Conservation (phyloP, 2,329 filamentous ascomycete species). For the Iodosphaeria phyllophila region DNA sequence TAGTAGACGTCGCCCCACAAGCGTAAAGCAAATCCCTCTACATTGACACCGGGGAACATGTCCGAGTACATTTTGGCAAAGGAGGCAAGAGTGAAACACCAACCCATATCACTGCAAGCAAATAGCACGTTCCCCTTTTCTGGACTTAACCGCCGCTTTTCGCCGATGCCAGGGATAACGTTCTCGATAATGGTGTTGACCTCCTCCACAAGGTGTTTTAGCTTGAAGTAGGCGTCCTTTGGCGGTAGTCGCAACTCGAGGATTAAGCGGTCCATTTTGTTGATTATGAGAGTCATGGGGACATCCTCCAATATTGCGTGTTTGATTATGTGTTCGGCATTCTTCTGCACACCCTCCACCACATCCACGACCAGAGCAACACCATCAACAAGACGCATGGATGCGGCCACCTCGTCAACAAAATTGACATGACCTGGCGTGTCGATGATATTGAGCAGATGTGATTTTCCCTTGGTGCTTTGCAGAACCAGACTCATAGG, state of each 20-base stretch:
- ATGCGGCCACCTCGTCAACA: slow-evolving; percentile 85
- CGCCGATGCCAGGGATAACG: slow-evolving; percentile 63
- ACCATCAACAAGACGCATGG: slow-evolving; percentile 74
- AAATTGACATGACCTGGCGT: slow-evolving; percentile 98
- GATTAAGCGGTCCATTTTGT: slow-evolving; percentile 94
- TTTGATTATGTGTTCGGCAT: slow-evolving; percentile 93
- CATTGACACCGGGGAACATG: slow-evolving; percentile 65
- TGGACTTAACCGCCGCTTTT: slow-evolving; percentile 66
- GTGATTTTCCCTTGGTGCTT: slow-evolving; percentile 80
- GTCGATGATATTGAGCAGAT: slow-evolving; percentile 86
- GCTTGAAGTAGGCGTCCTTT: slow-evolving; percentile 93
- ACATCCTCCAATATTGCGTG: slow-evolving; percentile 82
- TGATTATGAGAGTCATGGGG: slow-evolving; percentile 77
- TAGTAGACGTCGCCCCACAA: slow-evolving; percentile 97
- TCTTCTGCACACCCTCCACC: slow-evolving; percentile 96
- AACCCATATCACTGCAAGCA: slow-evolving; percentile 80
- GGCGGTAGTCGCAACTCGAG: slow-evolving; percentile 87
- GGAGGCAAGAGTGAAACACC: slow-evolving; percentile 88
- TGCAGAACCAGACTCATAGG: slow-evolving; percentile 90
- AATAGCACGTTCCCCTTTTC: slow-evolving; percentile 98
- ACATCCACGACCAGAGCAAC: slow-evolving; percentile 89
- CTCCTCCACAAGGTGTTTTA: slow-evolving; percentile 96
- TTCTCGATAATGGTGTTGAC: slow-evolving; percentile 93
- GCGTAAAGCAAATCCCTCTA: slow-evolving; percentile 63
- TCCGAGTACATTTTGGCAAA: slow-evolving; percentile 96